Conservation (phyloP, 2,329 filamentous ascomycete species). For the Chrysoporthe austroafricana region DNA sequence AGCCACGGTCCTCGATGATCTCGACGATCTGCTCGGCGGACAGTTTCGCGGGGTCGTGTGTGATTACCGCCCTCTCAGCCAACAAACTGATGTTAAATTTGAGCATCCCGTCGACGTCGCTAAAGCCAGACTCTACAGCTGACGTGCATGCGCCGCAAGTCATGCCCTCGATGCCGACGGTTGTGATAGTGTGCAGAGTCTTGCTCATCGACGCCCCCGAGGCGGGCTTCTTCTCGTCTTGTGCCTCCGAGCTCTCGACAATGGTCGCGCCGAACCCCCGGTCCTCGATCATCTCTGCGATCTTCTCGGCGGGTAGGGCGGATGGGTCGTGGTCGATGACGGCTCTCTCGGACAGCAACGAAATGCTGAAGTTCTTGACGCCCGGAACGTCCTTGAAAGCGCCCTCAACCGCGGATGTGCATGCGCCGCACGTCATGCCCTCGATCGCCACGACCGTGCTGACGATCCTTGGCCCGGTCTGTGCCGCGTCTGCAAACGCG, state of each 20-base stretch:
- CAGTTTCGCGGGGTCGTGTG: conserved; percentile 77
- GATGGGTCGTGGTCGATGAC: conserved; percentile 77
- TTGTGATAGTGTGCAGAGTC: conserved; percentile 69
- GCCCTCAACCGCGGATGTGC: conserved; percentile 82
- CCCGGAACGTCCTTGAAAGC: conserved; percentile 77
- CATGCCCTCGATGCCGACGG: conserved; percentile 92
- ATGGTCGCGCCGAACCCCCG: conserved; percentile 82
- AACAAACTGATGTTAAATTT: conserved; percentile 95
- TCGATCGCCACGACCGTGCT: conserved; percentile 78
- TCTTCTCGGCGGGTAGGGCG: conserved; percentile 55
- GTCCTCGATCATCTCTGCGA: conserved; percentile 66
- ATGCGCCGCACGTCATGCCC: conserved; percentile 91
- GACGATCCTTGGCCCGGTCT: conserved; percentile 48
- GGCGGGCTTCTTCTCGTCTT: conserved; percentile 40
- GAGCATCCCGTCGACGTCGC: conserved; percentile 73
- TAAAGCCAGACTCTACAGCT: conserved; percentile 83
- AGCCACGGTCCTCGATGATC: conserved; percentile 87
- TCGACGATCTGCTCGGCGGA: conserved; percentile 75
- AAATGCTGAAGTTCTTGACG: conserved; percentile 78
- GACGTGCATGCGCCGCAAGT: conserved; percentile 97
- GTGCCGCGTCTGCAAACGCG: conserved; percentile 37
- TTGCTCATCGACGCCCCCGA: conserved; percentile 36
- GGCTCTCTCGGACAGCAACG: conserved; percentile 81
- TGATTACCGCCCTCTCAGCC: conserved; percentile 86
- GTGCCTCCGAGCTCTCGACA: conserved; percentile 67